Evolutionary conservation across 208 protist species (phyloP), one percentile per base, ranked within the genome.

Genomic region (Blastocrithidia nonstop): DNA sequence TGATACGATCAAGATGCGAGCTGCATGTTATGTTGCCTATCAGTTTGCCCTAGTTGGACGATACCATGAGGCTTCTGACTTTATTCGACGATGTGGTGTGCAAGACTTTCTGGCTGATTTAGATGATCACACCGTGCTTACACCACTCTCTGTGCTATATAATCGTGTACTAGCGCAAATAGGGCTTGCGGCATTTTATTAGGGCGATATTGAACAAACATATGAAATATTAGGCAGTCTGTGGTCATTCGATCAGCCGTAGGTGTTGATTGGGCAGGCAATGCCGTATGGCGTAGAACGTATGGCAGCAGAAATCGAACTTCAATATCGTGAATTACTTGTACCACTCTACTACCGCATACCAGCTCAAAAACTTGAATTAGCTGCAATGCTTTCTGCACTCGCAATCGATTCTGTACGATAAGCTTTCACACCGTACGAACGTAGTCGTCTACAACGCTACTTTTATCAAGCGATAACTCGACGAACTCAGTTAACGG

Each of bases 91-190:
- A 27, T 72, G 75, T 20, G 63, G 59, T 26, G 48, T 72, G 25
- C 49, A 51, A 1, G 66, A 64, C 35, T 59, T 45, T 41, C 39
- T 78, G 51, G 50, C 32, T 27, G 27, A 39, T n/a, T 28, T 19
- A 16, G 40, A 49, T 4, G 54, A 45, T 2, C 29, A 28, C 31
- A n/a, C 45, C 20, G 16, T 11, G 16, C 49, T 66, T 17, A 42
- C 63, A 4, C 5, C 31, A 6, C 63, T 84, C 31, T 57, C 64
- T n/a, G 71, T 86, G 41, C 35, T 86, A 23, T 71, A 78, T 38
- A 88, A 92, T 57, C 66, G 83, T 31, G 67, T 68, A 25, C 69
- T 92, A 50, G 69, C 72, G 3, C 83, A 88, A 48, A 62, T 92
- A 31, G 76, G 75, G 6, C 70, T 92, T 45, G 57, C 75, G 39